A percentile compares a stretch with the other conserved stretches of the same genome.
These are phyloP conservation scores for Neolentinus lepideus DNA, from an alignment of 1,284 basidiomycete genomes.

Conservation along the genomic window DNA sequence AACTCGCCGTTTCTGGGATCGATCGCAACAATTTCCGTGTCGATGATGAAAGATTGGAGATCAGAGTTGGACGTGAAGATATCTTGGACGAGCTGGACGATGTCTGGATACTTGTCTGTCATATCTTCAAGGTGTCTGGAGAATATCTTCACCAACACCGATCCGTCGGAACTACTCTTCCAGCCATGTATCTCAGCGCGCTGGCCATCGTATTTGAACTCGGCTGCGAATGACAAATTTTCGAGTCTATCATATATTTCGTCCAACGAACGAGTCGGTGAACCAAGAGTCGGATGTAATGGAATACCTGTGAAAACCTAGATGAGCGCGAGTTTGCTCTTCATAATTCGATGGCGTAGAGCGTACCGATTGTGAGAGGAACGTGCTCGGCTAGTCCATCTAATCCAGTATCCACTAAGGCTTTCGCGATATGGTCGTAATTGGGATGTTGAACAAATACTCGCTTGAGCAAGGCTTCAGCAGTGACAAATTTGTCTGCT, in stretches of 20 bases:
- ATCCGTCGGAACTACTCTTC: conserved; percentile 30
- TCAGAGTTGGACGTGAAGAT: conserved; percentile 37
- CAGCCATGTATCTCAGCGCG: conserved; percentile 78
- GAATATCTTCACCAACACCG: conserved; percentile 63
- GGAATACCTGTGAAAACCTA: conserved; percentile 57
- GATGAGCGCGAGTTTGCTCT: too few species aligned
- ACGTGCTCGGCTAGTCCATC: conserved; percentile 59
- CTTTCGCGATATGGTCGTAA: conserved; percentile 72
- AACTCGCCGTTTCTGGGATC: conserved; percentile 62
- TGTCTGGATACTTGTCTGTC: conserved; percentile 92
- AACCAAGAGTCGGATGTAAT: conserved; percentile 69
- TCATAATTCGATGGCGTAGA: too few species aligned
- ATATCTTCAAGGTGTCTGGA: conserved; percentile 90
- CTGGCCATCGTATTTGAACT: conserved; percentile 86
- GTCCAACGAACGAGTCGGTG: conserved; percentile 78
- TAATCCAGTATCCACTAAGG: conserved; percentile 57
- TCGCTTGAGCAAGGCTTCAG: conserved; percentile 63
- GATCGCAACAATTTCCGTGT: conserved; percentile 78
- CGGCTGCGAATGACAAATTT: conserved; percentile 65
- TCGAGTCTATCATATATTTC: conserved; percentile 76
- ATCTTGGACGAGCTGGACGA: conserved; percentile 49
- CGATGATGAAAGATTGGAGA: conserved; percentile 75
- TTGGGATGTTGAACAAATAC: conserved; percentile 88
- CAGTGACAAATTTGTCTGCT: conserved; percentile 37
- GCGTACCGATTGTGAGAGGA: conserved; percentile 74